Evolutionary conservation across 495 filamentous ascomycete genomes (phyloP).

Genomic region (Talaromyces thailandensis): DNA sequence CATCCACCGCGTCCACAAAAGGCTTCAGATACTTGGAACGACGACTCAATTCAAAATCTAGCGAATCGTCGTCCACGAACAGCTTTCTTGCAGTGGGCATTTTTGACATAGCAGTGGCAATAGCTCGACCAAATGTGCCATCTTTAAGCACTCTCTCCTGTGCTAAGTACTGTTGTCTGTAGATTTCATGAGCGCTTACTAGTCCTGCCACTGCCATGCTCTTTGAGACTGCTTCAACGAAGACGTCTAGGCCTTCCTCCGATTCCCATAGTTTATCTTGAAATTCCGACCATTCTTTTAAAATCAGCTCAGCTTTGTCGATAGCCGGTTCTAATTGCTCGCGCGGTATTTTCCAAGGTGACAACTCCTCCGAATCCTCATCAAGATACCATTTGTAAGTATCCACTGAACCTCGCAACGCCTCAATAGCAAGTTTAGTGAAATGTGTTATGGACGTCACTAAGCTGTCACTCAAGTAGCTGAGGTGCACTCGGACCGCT

Average conservation of each 20-base stretch:
- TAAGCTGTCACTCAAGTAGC: background rate
- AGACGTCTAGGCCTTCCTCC: background rate
- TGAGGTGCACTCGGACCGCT: background rate
- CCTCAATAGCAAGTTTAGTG: background rate
- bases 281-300: background rate
- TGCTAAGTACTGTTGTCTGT: background rate
- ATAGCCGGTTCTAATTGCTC: background rate
- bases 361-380: background rate
- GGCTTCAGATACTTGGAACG: background rate
- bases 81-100: background rate
- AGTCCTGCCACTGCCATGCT: background rate
- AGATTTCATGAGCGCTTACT: background rate
- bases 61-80: background rate
- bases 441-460: background rate
- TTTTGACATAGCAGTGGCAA: background rate
- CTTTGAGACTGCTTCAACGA: background rate
- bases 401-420: background rate
- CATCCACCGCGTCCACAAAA: background rate
- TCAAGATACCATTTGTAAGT: background rate
- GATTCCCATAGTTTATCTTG: background rate
- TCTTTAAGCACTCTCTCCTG: conserved; percentile 1
- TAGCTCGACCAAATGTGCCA: background rate
- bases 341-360: background rate
- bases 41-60: background rate
- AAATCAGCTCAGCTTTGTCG: background rate